A percentile compares a stretch with the other conserved stretches of the same genome.
Evolutionary conservation across 2,329 filamentous ascomycete species (phyloP).

Genomic region (Alternaria triticina): DNA sequence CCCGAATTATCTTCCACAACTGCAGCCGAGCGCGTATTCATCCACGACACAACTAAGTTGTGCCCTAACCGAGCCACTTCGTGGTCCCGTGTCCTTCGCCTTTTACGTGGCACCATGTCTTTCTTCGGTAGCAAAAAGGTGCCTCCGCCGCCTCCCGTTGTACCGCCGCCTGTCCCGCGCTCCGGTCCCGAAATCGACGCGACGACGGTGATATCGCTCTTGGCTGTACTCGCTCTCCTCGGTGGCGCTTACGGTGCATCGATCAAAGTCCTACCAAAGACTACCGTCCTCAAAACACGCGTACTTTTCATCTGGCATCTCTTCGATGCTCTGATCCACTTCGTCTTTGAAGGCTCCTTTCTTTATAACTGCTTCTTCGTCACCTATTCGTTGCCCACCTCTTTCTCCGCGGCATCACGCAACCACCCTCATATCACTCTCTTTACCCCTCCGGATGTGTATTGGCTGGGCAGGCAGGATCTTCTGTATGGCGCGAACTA

Average conservation of each 20-base stretch:
- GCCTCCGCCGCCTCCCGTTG: conserved; percentile 62
- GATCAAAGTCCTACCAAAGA: conserved; percentile 58
- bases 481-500: conserved; percentile 67
- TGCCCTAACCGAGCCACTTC: conserved; percentile 11
- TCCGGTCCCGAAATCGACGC: conserved; percentile 54
- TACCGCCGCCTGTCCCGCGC: conserved; percentile 61
- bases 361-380: conserved; percentile 93
- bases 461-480: conserved; percentile 62
- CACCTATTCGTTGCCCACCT: conserved; percentile 55
- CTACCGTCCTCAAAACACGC: conserved; percentile 65
- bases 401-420: conserved; percentile 35
- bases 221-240: conserved; percentile 61
- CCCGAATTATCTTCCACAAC: conserved; percentile 18
- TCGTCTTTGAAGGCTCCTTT: conserved; percentile 88
- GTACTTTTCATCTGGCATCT: conserved; percentile 93
- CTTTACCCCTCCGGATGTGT: conserved; percentile 55
- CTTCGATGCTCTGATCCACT: conserved; percentile 90
- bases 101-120: conserved; percentile 13
- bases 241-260: conserved; percentile 60
- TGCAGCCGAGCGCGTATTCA: conserved; percentile 10
- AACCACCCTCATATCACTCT: conserved; percentile 44
- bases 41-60: conserved; percentile 12
- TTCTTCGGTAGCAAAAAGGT: conserved; percentile 32
- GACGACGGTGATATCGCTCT: conserved; percentile 62
- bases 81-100: background rate